A percentile compares a stretch with the other conserved stretches of the same genome.
Evolutionary conservation across 768 basidiomycete genomes (phyloP).

Genomic region (Phlebiopsis gigantea): DNA sequence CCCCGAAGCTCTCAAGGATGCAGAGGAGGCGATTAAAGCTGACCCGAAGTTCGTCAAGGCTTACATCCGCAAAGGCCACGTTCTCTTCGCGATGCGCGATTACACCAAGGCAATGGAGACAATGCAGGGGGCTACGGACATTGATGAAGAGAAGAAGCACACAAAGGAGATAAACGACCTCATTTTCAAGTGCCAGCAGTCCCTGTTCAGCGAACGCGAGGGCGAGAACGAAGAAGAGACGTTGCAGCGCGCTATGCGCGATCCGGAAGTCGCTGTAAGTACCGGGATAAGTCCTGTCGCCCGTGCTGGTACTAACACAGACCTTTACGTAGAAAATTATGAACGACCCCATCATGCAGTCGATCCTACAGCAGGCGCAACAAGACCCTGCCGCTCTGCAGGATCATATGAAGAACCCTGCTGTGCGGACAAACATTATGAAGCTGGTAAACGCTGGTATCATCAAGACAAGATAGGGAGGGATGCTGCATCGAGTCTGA

Average conservation of each 20-base stretch:
- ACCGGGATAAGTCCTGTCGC: background rate
- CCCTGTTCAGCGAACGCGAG: slow-evolving; percentile 70
- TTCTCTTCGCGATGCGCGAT: slow-evolving; percentile 88
- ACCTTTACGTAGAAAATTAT: slow-evolving; percentile 57
- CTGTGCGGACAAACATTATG: slow-evolving; percentile 74
- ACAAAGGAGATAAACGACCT: slow-evolving; percentile 76
- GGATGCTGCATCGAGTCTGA: background rate
- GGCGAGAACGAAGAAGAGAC: slow-evolving; percentile 92
- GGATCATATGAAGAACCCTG: slow-evolving; percentile 94
- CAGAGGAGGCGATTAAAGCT: slow-evolving; percentile 85
- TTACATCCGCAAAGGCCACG: slow-evolving; percentile 87
- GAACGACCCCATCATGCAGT: slow-evolving; percentile 90
- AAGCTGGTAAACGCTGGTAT: slow-evolving; percentile 92
- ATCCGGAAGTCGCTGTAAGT: slow-evolving; percentile 90
- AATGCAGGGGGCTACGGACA: slow-evolving; percentile 67
- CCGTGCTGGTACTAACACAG: background rate
- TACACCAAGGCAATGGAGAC: slow-evolving; percentile 83
- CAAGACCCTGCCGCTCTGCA: slow-evolving; percentile 80
- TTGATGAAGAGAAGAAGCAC: slow-evolving; percentile 81
- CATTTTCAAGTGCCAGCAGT: slow-evolving; percentile 76
- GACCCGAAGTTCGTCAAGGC: slow-evolving; percentile 93
- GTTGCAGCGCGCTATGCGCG: slow-evolving; percentile 89
- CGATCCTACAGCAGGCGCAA: slow-evolving; percentile 93
- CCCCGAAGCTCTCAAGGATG: slow-evolving; percentile 95
- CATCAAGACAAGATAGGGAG: slow-evolving; percentile 55